Conservation (phyloP, 2,329 filamentous ascomycete species). For the Aspergillus niger region DNA sequence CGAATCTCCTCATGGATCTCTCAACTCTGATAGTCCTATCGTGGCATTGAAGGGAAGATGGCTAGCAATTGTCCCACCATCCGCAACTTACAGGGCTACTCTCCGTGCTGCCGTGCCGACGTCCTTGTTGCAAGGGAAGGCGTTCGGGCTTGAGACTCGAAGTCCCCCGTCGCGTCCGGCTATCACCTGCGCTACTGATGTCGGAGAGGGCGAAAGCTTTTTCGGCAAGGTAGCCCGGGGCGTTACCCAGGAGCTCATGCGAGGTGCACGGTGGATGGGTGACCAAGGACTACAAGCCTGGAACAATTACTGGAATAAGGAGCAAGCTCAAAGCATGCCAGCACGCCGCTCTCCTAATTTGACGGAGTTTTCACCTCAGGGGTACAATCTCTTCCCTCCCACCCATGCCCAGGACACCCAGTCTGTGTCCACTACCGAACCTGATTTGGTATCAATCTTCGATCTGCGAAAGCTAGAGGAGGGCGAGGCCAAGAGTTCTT, state of each 20-base stretch:
- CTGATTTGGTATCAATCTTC: constrained; percentile 50
- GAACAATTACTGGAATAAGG: constrained; percentile 54
- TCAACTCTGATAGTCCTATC: constrained; percentile 40
- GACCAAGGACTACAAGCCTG: constrained; percentile 53
- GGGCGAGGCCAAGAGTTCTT: constrained; percentile 36
- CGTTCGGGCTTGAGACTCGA: constrained; percentile 45
- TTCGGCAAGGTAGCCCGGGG: constrained; percentile 51
- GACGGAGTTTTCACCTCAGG: constrained; percentile 33
- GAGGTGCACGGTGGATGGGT: constrained; percentile 52
- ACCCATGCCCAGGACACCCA: constrained; percentile 49
- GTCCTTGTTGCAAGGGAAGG: constrained; percentile 36
- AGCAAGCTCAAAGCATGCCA: constrained; percentile 33
- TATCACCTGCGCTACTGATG: constrained; percentile 48
- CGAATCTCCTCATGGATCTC: constrained; percentile 36
- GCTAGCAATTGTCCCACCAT: constrained; percentile 49
- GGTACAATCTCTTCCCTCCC: constrained; percentile 46
- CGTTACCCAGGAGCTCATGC: constrained; percentile 52
- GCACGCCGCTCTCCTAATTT: constrained; percentile 35
- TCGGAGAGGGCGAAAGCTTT: constrained; percentile 50
- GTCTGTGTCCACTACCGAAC: constrained; percentile 37
- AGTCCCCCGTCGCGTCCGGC: constrained; percentile 46
- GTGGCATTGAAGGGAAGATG: constrained; percentile 49
- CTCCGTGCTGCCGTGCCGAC: constrained; percentile 45
- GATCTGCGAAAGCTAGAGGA: constrained; percentile 49
- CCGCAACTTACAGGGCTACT: constrained; percentile 40